A percentile compares a stretch with the other conserved stretches of the same genome.
Conservation (phyloP, 129 eudicot genomes). For the Flaveria ramosissima region DNA sequence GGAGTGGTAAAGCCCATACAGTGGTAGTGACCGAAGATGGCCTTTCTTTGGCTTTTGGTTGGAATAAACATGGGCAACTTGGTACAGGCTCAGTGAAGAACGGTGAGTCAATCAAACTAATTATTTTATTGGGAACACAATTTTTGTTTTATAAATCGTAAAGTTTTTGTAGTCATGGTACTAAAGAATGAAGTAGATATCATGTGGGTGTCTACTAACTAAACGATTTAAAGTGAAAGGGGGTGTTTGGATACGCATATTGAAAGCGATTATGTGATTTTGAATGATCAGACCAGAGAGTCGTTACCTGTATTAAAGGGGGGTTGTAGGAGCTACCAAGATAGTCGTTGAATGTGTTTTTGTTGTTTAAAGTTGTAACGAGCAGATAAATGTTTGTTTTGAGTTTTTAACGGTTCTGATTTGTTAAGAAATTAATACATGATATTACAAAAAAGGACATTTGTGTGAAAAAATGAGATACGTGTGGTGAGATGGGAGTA, state of each 20-base stretch:
- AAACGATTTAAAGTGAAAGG: not conserved
- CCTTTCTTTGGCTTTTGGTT: slow-evolving; percentile 74
- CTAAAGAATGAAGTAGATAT: no score
- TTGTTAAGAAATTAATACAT: not conserved
- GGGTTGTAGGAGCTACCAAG: not conserved
- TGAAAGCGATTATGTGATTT: not conserved
- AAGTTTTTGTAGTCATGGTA: not conserved
- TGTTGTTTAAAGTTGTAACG: not conserved
- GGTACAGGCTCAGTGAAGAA: slow-evolving; percentile 82
- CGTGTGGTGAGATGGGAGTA: no score
- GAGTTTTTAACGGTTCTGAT: not conserved
- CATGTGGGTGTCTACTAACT: not conserved
- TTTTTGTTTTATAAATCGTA: not conserved
- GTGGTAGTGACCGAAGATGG: slow-evolving; percentile 84
- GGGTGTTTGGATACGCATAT: not conserved
- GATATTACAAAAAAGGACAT: not conserved
- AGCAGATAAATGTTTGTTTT: not conserved
- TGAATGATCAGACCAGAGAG: not conserved
- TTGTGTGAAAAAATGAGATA: not conserved
- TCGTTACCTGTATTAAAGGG: no score
- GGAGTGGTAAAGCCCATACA: slow-evolving; percentile 76
- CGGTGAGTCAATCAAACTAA: slow-evolving; percentile 44
- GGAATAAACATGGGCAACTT: slow-evolving; percentile 98
- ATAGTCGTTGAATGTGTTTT: not conserved
- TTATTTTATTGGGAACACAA: not conserved